These are phyloP conservation scores for Telopea speciosissima DNA, from an alignment of 177 flowering plant species.

Conservation along the genomic window DNA sequence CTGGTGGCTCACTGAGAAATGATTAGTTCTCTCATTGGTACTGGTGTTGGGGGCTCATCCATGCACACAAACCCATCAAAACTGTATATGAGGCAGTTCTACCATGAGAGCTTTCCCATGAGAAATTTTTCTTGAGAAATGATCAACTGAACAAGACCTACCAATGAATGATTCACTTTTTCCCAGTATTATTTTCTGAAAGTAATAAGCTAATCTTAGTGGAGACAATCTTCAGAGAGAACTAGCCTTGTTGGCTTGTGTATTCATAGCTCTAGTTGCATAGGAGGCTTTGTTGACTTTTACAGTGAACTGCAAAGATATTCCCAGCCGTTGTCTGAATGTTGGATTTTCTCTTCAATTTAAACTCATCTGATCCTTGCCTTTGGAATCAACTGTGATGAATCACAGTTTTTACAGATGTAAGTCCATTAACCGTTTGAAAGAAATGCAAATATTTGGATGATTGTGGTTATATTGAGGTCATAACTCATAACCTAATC, in stretches of 20 bases:
- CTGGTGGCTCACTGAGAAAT: too few relatives aligned
- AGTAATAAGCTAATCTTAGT: too few relatives aligned
- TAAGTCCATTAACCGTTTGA: not conserved
- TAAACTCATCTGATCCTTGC: not conserved
- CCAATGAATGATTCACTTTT: not conserved
- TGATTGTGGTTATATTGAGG: not conserved
- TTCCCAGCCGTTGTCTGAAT: not conserved
- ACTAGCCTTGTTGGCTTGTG: too few relatives aligned
- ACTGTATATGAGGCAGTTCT: too few relatives aligned
- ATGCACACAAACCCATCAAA: not conserved
- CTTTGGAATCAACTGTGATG: not conserved
- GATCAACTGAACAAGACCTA: not conserved
- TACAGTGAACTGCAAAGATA: not conserved
- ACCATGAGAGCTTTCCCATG: too few relatives aligned
- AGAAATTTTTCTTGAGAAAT: not conserved
- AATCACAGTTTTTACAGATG: not conserved
- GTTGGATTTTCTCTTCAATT: not conserved
- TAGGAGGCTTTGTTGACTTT: too few relatives aligned
- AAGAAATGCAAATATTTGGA: not conserved
- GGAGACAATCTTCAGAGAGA: too few relatives aligned
- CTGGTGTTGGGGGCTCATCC: not conserved
- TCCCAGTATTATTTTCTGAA: too few relatives aligned
- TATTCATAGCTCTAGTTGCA: too few relatives aligned
- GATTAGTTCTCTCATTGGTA: too few relatives aligned
- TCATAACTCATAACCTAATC: not conserved